Evolutionary conservation across 2,329 filamentous ascomycete genomes (phyloP), one percentile per base, ranked within the genome.

Genomic region (Lachnellula arida): DNA sequence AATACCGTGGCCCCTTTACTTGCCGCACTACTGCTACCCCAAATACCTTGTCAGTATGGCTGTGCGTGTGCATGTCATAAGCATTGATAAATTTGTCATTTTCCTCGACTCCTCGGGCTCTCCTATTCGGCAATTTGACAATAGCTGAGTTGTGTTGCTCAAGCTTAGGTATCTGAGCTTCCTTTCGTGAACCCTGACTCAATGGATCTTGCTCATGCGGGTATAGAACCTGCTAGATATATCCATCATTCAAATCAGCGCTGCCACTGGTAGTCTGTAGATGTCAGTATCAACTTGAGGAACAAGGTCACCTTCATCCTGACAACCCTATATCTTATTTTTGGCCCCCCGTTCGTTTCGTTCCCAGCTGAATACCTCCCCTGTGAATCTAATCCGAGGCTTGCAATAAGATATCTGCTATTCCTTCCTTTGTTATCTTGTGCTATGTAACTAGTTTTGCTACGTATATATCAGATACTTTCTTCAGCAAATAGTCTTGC

Each of bases 1-100:
- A 44, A 44, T 22, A 12, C n/a, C 22, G 8, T 12, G 5, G 8
- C 19, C 11, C 17, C 28, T 17, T 32, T 35, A 32, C 9, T 11
- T 12, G 28, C 28, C 17, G 15, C 42, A 19, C 44, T 32, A n/a
- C 34, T 35, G 48, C n/a, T 28, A 49, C 43, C n/a, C 34, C 32
- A 19, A 53, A 54, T 53, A 37, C 22, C n/a, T 17, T 19, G 22
- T 51, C 54, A 48, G 35, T 19, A 59, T 54, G 57, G 60, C 56
- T 59, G 51, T 52, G 57, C 49, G 37, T 51, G 51, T 52, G 55
- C 49, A 37, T 51, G 52, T 57, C 51, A 58, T 60, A 57, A 57
- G 47, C 57, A 42, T 46, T 58, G 60, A 60, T 55, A 60, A 52
- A 56, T 53, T 52, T 49, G 53, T 51, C 39, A 39, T 28, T 28